phyloP scores from a whole-genome alignment of 306 rosid species.

The Neltuma alba region DNA sequence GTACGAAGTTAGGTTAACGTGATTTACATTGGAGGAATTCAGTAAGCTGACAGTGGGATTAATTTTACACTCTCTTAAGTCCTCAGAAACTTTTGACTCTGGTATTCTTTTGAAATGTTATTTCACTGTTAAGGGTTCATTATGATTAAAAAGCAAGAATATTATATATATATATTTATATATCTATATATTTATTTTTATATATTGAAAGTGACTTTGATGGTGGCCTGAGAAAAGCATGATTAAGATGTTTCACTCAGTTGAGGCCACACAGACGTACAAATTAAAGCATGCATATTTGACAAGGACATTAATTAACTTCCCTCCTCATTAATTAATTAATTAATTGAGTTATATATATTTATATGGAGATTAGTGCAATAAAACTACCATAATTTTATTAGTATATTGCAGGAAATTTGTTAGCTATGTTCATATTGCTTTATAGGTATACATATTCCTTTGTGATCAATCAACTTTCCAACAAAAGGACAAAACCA shows the following conservation, averaged over 20 bases:
- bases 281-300: background rate
- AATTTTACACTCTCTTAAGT: too few species aligned
- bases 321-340: background rate
- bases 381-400: background rate
- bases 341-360: background rate
- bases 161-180: too few species aligned
- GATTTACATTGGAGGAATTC: too few species aligned
- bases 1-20: too few species aligned
- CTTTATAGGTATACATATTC: background rate
- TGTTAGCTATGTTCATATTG: background rate
- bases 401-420: background rate
- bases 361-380: background rate
- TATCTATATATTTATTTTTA: background rate
- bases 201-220: background rate
- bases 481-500: slow-evolving; percentile 12
- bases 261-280: background rate
- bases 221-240: background rate
- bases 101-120: background rate
- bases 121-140: background rate
- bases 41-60: too few species aligned
- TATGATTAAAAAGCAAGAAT: background rate
- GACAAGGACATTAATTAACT: background rate
- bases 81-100: too few species aligned
- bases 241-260: slow-evolving; percentile 12
- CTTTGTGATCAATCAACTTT: background rate